Base-by-base conservation (phyloP, 148 eudicot genomes). In the Spergularia bocconei region DNA sequence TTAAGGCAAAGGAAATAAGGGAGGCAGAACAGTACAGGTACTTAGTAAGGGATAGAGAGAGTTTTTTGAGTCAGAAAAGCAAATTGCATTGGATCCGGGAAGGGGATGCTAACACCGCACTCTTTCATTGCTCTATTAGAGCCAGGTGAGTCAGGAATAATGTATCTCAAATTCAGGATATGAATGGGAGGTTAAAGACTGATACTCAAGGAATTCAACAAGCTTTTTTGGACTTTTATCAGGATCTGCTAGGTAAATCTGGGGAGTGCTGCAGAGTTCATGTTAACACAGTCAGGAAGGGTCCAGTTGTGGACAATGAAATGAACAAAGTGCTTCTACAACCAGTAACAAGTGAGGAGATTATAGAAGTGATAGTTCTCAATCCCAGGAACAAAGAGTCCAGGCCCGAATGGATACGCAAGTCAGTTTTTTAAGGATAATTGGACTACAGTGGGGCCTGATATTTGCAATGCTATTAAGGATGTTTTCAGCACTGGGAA, bases 171-270 rank as follows among this genome's bases (percentile, higher is more conserved):
- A 53, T 53, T 13, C 4, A 13, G 11, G 56, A 53, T 14, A 6
- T 2, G 0, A 3, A 53, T 0, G n/a, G 56, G 4, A 2, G 0
- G 0, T 0, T 3, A 0, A 4, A 13, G 0, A 2, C 17, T 10
- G 11, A 13, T 53, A 13, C 56, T 53, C 4, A 13, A 2, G 17
- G 0, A 0, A 13, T 53, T 14, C 5, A 13, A 2, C 5, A 13
- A 2, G 3, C 56, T 0, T 52, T 52, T 4, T 15, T 52, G 13
- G 12, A 52, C 0, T 52, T 11, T 1, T 52, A 52, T 11, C 13
- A 52, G 13, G 55, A 52, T 13, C 36, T 29, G 3, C 36, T 29
- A 0, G 36, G 36, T 29, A 29, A 29, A 29, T 29, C 36, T 0
- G 36, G 36, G 36, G 36, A 29, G 3, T 29, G 36, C 3, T 29